Evolutionary conservation across 2,329 filamentous ascomycete species (phyloP), one percentile per base, ranked within the genome.

Genomic region (Cladophialophora bantiana): DNA sequence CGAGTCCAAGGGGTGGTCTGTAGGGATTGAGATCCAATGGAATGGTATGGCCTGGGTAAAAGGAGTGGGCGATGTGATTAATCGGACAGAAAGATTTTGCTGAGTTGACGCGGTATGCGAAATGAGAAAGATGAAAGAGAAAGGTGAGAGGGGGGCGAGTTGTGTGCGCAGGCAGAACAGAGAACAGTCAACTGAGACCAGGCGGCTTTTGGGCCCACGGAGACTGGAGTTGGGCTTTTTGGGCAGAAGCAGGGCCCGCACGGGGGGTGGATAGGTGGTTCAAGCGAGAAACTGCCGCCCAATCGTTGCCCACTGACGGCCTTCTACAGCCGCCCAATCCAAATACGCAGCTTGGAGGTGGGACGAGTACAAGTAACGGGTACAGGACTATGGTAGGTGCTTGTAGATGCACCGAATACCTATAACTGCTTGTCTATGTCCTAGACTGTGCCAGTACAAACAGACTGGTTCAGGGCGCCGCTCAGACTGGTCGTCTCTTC

Each of bases 91-190:
- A 53, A 58, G 31, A 53, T 40, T 57, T 35, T 48, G 55, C n/a
- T 61, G 48, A 3, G 60, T 42, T 62, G 64, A 60, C 42, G 42
- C 36, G 58, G 31, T 50, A 18, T 53, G 35, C 26, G 59, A 61
- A 61, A 61, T 54, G 48, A 50, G 59, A 61, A 61, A 62, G 54
- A 45, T 48, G 20, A 52, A 63, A 66, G 52, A 56, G 45, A 69
- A 53, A 36, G 48, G 59, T 26, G 45, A 61, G 59, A 36, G 59
- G 56, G 56, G 58, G 64, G 40, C 57, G 64, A 58, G 65, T 59
- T 38, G 60, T 56, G 54, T 58, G 68, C 66, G 68, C 69, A 70
- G 69, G 69, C 69, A 69, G 64, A 61, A 57, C 55, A 58, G 35
- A 20, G 55, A n/a, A 34, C 55, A 58, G 55, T 36, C 36, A 40